Evolutionary conservation across 2,329 filamentous ascomycete genomes (phyloP), one percentile per base, ranked within the genome.

Genomic region (Calonectria ilicicola): DNA sequence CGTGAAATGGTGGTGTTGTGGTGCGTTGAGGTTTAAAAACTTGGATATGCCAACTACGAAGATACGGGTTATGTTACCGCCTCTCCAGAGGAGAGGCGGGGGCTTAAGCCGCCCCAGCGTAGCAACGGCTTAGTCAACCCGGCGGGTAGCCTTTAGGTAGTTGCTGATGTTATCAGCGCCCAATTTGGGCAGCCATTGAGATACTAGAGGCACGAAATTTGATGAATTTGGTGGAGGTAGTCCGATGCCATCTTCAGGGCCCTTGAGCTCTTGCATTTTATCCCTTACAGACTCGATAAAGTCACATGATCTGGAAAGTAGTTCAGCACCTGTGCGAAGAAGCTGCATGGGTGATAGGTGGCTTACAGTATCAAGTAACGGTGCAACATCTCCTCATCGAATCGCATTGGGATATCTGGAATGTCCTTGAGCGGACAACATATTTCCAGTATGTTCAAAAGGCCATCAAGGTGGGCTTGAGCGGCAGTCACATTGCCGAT

Each of bases 331-430:
- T 14, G 14, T 19, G 8, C 21, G 21, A 5, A 35, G 1, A 23
- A 21, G 5, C 32, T 29, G 26, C 17, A 14, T 35, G 29, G 29
- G 29, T 35, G 32, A 10, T 9, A 2, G 19, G 1, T 21, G 7
- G 40, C 53, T 60, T 60, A 60, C 53, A 60, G 23, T 27, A 60
- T 60, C 32, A 60, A 40, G 53, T 60, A 60, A 9, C 53, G 53
- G 21, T 60, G 53, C 10, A 35, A 19, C n/a, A 40, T 60, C 21
- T 60, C 53, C 8, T 60, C 53, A 4, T 60, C 32, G 40, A 60
- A 60, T 19, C n/a, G 12, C 6, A 35, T 60, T 40, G 15, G 32
- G 17, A 40, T 23, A 40, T 60, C 38, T 17, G 53, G 53, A 9
- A n/a, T 32, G 38, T 60, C 53, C 15, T 26, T 38, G 5, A 60